These are phyloP conservation scores for Fusarium metavorans DNA, from an alignment of 2,329 filamentous ascomycete genomes.

Conservation along the genomic window DNA sequence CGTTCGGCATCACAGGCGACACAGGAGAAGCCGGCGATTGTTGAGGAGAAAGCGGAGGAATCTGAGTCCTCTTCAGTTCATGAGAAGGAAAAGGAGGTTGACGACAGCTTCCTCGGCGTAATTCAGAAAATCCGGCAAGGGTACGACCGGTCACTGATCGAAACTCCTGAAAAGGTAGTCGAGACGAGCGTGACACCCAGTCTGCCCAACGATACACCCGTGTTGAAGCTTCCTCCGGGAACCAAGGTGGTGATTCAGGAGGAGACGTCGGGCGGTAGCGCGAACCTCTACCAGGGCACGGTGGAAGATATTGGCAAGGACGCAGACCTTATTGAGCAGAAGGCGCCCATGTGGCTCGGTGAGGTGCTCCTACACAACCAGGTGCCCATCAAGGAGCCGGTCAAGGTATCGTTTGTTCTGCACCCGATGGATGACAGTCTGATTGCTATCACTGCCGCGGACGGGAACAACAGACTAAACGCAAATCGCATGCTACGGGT, in stretches of 20 bases:
- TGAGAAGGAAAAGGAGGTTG: conserved; percentile 78
- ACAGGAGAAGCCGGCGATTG: conserved; percentile 77
- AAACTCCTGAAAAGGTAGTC: conserved; percentile 65
- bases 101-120: conserved; percentile 79
- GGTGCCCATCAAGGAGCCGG: conserved; percentile 87
- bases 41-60: conserved; percentile 82
- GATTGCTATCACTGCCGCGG: conserved; percentile 78
- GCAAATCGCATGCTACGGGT: conserved; percentile 97
- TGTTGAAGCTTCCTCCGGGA: conserved; percentile 76
- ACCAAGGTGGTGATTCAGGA: conserved; percentile 78
- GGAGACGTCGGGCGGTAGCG: conserved; percentile 74
- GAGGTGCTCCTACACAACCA: conserved; percentile 88
- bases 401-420: conserved; percentile 95
- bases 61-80: conserved; percentile 73
- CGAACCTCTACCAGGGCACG: conserved; percentile 91
- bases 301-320: conserved; percentile 82
- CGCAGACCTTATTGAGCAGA: conserved; percentile 85
- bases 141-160: conserved; percentile 76
- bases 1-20: conserved; percentile 71
- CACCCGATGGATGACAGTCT: conserved; percentile 78
- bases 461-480: conserved; percentile 91
- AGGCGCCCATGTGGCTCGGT: conserved; percentile 91
- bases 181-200: conserved; percentile 77
- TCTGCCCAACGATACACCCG: conserved; percentile 78
- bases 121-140: conserved; percentile 79